Conservation (phyloP, 371 early-diverging fungal genomes). For the Mucor saturninus region DNA sequence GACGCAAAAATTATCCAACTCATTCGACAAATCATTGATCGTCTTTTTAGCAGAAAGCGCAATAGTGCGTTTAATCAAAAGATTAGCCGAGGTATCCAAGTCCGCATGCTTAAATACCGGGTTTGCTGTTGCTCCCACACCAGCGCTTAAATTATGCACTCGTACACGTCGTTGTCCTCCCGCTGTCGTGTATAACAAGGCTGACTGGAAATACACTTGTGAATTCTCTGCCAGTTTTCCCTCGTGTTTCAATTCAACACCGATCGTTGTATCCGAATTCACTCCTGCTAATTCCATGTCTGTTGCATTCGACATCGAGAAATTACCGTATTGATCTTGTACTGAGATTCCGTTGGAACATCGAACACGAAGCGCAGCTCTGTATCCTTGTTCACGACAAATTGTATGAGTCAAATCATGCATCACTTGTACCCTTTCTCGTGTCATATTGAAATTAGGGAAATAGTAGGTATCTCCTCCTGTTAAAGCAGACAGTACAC, state of each 20-base stretch:
- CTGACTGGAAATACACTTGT: slow-evolving; percentile 86
- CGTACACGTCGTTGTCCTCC: slow-evolving; percentile 91
- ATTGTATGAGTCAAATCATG: slow-evolving; percentile 66
- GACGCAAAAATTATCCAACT: slow-evolving; percentile 80
- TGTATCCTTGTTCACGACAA: slow-evolving; percentile 75
- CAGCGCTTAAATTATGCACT: slow-evolving; percentile 84
- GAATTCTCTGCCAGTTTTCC: slow-evolving; percentile 81
- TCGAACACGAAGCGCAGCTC: slow-evolving; percentile 88
- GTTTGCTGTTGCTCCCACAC: slow-evolving; percentile 77
- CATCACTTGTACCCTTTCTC: slow-evolving; percentile 65
- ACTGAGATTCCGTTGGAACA: slow-evolving; percentile 87
- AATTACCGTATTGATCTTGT: slow-evolving; percentile 91
- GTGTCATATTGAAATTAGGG: slow-evolving; percentile 69
- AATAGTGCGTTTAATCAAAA: slow-evolving; percentile 79
- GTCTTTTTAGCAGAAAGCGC: slow-evolving; percentile 67
- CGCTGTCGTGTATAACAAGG: slow-evolving; percentile 90
- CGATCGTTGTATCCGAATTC: slow-evolving; percentile 84
- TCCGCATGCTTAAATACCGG: slow-evolving; percentile 91
- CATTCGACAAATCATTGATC: slow-evolving; percentile 75
- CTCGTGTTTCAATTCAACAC: slow-evolving; percentile 84
- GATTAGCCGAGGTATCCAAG: slow-evolving; percentile 89
- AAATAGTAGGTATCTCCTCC: slow-evolving; percentile 89
- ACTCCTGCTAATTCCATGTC: slow-evolving; percentile 92
- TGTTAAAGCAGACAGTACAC: slow-evolving; percentile 79
- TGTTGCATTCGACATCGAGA: slow-evolving; percentile 88